phyloP scores from a whole-genome alignment of 2,329 filamentous ascomycete genomes.

The Metarhizium album region DNA sequence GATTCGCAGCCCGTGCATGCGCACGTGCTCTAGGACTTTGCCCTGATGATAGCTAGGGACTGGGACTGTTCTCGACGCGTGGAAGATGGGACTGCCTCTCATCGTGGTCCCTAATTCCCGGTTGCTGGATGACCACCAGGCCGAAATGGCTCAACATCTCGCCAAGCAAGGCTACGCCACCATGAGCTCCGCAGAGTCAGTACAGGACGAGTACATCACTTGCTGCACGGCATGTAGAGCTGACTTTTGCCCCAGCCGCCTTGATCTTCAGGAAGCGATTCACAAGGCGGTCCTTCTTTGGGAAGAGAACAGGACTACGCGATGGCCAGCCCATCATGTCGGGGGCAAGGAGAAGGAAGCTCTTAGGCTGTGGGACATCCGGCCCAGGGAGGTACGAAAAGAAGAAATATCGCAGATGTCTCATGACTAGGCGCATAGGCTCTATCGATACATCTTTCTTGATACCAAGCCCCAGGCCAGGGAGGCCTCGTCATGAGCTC shows the following conservation, averaged over 20 bases:
- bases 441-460: slow-evolving; percentile 8
- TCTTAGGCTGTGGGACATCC: slow-evolving; percentile 25
- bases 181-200: slow-evolving; percentile 55
- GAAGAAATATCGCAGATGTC: slow-evolving; percentile 28
- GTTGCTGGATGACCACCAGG: slow-evolving; percentile 84
- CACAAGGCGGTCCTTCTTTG: slow-evolving; percentile 25
- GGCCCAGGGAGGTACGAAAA: slow-evolving; percentile 19
- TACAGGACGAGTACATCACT: neutral
- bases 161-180: slow-evolving; percentile 65
- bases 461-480: neutral
- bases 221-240: neutral
- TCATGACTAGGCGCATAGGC: slow-evolving; percentile 24
- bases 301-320: slow-evolving; percentile 23
- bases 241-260: slow-evolving; percentile 11
- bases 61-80: slow-evolving; percentile 76
- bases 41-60: slow-evolving; percentile 50
- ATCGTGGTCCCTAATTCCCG: slow-evolving; percentile 79
- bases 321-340: slow-evolving; percentile 22
- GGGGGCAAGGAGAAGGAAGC: slow-evolving; percentile 3
- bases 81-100: slow-evolving; percentile 63
- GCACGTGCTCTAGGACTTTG: neutral
- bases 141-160: slow-evolving; percentile 71
- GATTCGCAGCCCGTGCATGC: slow-evolving; percentile 1
- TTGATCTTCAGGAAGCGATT: slow-evolving; percentile 25
- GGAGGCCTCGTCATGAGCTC: neutral